Evolutionary conservation across 495 filamentous ascomycete species (phyloP), one percentile per base, ranked within the genome.

Genomic region (Neurospora sp.): DNA sequence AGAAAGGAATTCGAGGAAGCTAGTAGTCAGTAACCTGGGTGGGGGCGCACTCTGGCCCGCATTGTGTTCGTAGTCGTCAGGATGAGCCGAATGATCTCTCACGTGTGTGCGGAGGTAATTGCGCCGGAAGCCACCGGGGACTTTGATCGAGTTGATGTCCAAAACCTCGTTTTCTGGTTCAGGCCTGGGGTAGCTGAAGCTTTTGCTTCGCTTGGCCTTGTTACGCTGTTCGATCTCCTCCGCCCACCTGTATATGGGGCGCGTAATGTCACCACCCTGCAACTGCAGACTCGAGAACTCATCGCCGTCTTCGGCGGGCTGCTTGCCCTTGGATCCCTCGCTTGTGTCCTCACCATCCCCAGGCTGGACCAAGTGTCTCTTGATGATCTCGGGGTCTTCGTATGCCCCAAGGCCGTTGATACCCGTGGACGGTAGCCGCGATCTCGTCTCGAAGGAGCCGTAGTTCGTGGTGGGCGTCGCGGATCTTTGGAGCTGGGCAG

Each of bases 161-260:
- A 95, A 87, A 3, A 87, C 87, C 45, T 95, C 91, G 73, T 88
- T 89, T 77, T 97, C 92, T 16, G 92, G 91, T 40, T 90, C 87
- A 3, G 93, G 92, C 40, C 94, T 85, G 14, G 88, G 84, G 39
- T 92, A 80, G 78, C 93, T 91, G 81, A 97, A 96, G 79, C 94
- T 97, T 79, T 92, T 89, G 83, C 93, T 94, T 75, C 93, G 90
- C 80, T 88, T 87, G 74, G 83, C 83, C 75, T 83, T 86, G 41
- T 82, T 84, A 35, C 88, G 87, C 74, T 87, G 86, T 68, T 88
- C 85, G 20, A 91, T 91, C 77, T 96, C 92, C 79, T 97, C 93
- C 3, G 93, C 92, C 91, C 95, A 98, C 59, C 91, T 90, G 80
- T 99, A 99, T 70, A 99, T 94, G 69, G 96, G 91, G 70, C 96